These are phyloP conservation scores for Psilocybe azurescens DNA, from an alignment of 768 basidiomycete genomes.

Conservation along the genomic window DNA sequence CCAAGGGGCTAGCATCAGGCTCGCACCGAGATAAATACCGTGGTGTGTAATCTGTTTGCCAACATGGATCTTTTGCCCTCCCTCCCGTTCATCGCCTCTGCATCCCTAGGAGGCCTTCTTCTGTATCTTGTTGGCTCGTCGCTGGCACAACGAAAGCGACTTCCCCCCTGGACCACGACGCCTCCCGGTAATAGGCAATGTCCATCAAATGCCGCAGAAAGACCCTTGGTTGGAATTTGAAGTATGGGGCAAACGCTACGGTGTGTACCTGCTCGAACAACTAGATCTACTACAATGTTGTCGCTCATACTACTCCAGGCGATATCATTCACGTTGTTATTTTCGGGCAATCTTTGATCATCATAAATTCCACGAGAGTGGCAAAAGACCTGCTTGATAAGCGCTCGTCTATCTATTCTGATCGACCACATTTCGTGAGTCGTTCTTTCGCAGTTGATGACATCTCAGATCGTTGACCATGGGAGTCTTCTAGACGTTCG, in stretches of 20 bases:
- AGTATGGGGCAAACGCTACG: slow-evolving; percentile 17
- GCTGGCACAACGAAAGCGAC: background rate
- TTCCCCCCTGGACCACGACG: slow-evolving; percentile 21
- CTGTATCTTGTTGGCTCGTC: background rate
- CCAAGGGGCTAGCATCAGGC: too few species aligned
- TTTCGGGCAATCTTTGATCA: slow-evolving; percentile 20
- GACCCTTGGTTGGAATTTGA: slow-evolving; percentile 15
- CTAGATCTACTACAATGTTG: too few species aligned
- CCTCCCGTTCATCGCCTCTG: background rate
- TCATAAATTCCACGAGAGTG: slow-evolving; percentile 21
- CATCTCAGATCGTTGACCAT: background rate
- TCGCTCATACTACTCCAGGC: background rate
- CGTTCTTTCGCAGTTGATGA: background rate
- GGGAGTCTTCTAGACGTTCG: slow-evolving; percentile 63
- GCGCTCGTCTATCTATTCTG: slow-evolving; percentile 24
- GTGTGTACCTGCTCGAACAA: slow-evolving; percentile 2
- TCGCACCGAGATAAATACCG: too few species aligned
- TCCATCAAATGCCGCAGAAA: slow-evolving; percentile 15
- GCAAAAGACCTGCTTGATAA: slow-evolving; percentile 25
- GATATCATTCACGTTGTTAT: slow-evolving; percentile 20
- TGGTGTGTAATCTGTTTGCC: too few species aligned
- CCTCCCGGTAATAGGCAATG: slow-evolving; percentile 21
- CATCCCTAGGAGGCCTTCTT: background rate
- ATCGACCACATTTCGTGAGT: slow-evolving; percentile 18
- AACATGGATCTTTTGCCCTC: background rate